Conservation (phyloP, 139 green algal genomes). For the Closterium sp. region DNA sequence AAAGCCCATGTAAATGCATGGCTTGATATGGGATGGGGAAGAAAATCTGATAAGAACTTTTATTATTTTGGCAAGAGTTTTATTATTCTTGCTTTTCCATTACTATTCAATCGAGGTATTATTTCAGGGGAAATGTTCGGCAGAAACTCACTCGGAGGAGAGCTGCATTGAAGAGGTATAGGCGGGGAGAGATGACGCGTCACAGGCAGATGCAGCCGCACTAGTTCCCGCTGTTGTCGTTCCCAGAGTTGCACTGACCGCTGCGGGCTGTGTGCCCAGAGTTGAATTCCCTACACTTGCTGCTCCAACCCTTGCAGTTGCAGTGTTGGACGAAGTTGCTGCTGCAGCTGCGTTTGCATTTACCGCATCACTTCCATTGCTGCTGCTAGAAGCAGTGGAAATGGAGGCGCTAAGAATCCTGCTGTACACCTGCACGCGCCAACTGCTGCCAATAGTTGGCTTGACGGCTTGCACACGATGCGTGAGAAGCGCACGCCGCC, state of each 20-base stretch:
- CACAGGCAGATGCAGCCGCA: neutral
- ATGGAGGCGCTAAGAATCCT: neutral
- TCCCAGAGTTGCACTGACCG: neutral
- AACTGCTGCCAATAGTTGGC: neutral
- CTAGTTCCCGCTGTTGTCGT: neutral
- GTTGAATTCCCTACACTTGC: no score
- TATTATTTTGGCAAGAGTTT: neutral
- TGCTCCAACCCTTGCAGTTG: no score
- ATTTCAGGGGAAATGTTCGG: neutral
- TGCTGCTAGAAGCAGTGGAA: neutral
- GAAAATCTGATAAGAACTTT: no score
- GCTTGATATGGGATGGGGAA: no score
- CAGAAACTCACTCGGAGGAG: neutral
- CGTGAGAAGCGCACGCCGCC: neutral
- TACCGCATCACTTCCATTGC: no score
- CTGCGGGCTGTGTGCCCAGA: no score
- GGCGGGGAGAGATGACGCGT: neutral
- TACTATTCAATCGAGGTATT: no score
- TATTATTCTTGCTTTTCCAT: no score
- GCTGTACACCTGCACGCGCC: neutral
- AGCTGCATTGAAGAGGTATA: neutral
- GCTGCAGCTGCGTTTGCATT: no score
- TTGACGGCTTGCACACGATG: neutral
- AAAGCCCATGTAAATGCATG: no score
- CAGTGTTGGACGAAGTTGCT: no score